phyloP scores from a whole-genome alignment of 139 green algal genomes.

The Raphidocelis subcapitata region DNA sequence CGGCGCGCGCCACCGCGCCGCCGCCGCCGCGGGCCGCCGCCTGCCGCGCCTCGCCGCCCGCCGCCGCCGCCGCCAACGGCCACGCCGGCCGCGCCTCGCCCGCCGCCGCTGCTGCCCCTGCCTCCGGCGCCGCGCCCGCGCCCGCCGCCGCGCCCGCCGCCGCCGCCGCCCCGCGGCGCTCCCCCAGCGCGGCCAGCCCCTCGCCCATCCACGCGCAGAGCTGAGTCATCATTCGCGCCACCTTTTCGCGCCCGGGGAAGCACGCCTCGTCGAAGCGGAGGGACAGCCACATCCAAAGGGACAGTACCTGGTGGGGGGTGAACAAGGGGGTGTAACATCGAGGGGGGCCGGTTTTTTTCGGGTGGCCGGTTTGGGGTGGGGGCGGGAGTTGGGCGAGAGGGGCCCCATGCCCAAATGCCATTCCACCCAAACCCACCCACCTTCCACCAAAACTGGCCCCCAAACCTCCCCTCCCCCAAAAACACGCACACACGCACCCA shows the following conservation, averaged over 20 bases:
- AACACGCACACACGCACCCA: not conserved
- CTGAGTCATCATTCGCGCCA: slow-evolving; percentile 1
- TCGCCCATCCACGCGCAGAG: slow-evolving; percentile 34
- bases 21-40: too few species aligned
- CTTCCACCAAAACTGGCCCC: slow-evolving; percentile 7
- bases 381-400: not conserved
- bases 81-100: too few species aligned
- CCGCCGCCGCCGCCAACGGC: too few species aligned
- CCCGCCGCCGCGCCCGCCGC: too few species aligned
- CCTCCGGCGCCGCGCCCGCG: too few species aligned
- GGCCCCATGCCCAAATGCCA: too few species aligned
- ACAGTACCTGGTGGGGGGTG: slow-evolving; percentile 43
- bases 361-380: too few species aligned
- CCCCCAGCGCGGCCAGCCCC: slow-evolving; percentile 18
- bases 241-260: slow-evolving; percentile 40
- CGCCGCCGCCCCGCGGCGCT: too few species aligned
- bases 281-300: slow-evolving; percentile 68
- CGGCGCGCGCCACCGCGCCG: too few species aligned
- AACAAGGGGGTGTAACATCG: not conserved
- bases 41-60: too few species aligned
- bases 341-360: too few species aligned
- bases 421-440: not conserved
- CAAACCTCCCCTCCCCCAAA: not conserved
- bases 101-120: too few species aligned
- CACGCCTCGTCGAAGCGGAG: slow-evolving; percentile 44